These are phyloP conservation scores for Aechmea fasciata DNA, from an alignment of 176 grass and related monocot species.

Conservation along the genomic window DNA sequence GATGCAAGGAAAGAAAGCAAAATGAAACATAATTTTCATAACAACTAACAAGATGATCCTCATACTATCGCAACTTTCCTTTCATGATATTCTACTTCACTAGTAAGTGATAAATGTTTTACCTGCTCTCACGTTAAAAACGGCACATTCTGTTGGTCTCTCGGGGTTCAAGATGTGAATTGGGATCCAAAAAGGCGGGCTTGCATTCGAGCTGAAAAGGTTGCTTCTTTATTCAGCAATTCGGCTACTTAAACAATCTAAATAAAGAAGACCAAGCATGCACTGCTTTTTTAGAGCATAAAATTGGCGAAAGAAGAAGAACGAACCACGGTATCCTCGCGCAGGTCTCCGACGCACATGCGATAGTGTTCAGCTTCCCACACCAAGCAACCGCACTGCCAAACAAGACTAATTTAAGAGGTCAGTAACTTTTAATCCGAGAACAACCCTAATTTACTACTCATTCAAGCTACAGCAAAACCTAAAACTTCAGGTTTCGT, in stretches of 20 bases:
- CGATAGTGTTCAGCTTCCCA: conserved; percentile 79
- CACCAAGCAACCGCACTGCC: conserved; percentile 85
- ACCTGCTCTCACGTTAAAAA: conserved; percentile 96
- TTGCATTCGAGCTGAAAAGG: conserved; percentile 67
- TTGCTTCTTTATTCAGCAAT: neutral
- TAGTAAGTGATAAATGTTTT: conserved; percentile 20
- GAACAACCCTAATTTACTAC: neutral
- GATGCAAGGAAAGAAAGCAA: neutral
- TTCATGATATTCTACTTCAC: neutral
- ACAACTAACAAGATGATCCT: neutral
- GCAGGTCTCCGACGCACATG: conserved; percentile 89
- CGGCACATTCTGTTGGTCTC: conserved; percentile 93
- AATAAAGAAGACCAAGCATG: neutral
- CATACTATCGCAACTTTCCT: neutral
- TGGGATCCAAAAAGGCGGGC: conserved; percentile 95
- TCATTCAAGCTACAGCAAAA: too few species aligned
- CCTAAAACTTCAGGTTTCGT: too few species aligned
- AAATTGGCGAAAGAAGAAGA: conserved; percentile 8
- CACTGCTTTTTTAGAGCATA: neutral
- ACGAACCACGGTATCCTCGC: conserved; percentile 70
- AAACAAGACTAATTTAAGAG: conserved; percentile 13
- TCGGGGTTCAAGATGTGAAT: conserved; percentile 97
- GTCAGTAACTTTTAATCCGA: neutral
- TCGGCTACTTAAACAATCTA: neutral
- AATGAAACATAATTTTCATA: neutral